Conservation (phyloP, 495 filamentous ascomycete species). For the Aspergillus conjunctus region DNA sequence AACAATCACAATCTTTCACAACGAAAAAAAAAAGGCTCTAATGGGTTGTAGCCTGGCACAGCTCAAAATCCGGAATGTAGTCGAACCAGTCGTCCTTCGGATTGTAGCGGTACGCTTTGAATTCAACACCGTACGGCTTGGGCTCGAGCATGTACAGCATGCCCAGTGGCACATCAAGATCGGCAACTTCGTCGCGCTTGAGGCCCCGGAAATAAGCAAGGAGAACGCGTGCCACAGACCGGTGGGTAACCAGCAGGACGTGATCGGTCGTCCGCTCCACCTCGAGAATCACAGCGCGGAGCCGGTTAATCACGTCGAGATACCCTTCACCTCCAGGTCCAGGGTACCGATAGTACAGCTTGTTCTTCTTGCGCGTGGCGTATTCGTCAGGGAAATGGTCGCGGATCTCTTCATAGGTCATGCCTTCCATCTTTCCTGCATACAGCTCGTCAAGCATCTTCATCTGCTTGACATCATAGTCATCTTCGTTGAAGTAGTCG, state of each 20-base stretch:
- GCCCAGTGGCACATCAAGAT: conserved; percentile 88
- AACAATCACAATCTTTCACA: conserved; percentile 2
- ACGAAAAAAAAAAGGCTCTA: conserved; percentile 9
- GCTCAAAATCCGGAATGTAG: conserved; percentile 72
- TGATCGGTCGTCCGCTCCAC: conserved; percentile 96
- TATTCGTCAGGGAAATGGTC: conserved; percentile 75
- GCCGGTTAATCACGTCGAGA: conserved; percentile 91
- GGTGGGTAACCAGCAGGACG: conserved; percentile 85
- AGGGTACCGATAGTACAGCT: conserved; percentile 91
- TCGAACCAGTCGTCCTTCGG: conserved; percentile 76
- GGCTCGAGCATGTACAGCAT: conserved; percentile 93
- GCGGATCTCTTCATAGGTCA: conserved; percentile 91
- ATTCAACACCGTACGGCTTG: conserved; percentile 96
- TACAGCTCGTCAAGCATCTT: conserved; percentile 97
- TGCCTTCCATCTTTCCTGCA: conserved; percentile 86
- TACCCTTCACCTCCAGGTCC: conserved; percentile 96
- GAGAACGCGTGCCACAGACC: conserved; percentile 85
- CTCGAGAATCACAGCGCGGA: conserved; percentile 94
- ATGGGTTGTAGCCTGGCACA: conserved; percentile 52
- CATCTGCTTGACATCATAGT: conserved; percentile 97
- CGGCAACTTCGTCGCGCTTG: conserved; percentile 84
- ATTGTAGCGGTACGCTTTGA: conserved; percentile 91
- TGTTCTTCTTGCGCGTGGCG: conserved; percentile 70
- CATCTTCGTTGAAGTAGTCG: conserved; percentile 90
- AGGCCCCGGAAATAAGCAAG: conserved; percentile 95